phyloP scores from a whole-genome alignment of 331 rosid species.

The Malus hybrid region DNA sequence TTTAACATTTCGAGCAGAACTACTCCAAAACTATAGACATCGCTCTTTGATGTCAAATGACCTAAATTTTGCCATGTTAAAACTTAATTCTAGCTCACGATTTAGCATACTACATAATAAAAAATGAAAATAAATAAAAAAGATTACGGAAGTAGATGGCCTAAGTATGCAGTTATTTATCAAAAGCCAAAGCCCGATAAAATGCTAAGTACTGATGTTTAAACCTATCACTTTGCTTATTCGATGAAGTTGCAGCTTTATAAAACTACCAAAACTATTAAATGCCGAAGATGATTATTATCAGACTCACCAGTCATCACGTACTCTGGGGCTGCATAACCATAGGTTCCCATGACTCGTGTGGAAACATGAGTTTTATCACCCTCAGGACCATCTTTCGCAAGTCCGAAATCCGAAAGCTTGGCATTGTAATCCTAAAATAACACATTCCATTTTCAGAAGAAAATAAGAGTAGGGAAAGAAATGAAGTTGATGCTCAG shows the following conservation, averaged over 20 bases:
- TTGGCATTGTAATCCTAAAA: slow-evolving; percentile 86
- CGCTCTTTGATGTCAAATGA: slow-evolving; percentile 87
- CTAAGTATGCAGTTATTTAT: not conserved
- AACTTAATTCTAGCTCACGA: not conserved
- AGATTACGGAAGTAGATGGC: not conserved
- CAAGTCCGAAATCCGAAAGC: slow-evolving; percentile 95
- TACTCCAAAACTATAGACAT: slow-evolving; percentile 94
- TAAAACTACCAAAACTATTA: not conserved
- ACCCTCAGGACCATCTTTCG: slow-evolving; percentile 84
- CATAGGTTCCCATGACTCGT: slow-evolving; percentile 93
- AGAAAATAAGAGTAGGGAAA: slow-evolving; percentile 1
- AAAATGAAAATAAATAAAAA: not conserved
- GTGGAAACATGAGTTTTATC: slow-evolving; percentile 44
- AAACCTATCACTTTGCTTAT: not conserved
- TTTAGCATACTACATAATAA: not conserved
- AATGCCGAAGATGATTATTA: not conserved
- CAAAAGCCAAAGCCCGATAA: not conserved
- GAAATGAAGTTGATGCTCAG: not conserved
- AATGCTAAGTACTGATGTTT: not conserved
- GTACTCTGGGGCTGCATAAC: slow-evolving; percentile 96
- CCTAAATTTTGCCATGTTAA: slow-evolving; percentile 31
- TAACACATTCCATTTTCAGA: slow-evolving; percentile 10
- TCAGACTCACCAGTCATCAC: slow-evolving; percentile 92
- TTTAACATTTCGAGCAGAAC: slow-evolving; percentile 89
- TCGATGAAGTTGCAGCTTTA: not conserved